Base-by-base conservation (phyloP, 495 filamentous ascomycete species). In the Penicillium cinerascens region DNA sequence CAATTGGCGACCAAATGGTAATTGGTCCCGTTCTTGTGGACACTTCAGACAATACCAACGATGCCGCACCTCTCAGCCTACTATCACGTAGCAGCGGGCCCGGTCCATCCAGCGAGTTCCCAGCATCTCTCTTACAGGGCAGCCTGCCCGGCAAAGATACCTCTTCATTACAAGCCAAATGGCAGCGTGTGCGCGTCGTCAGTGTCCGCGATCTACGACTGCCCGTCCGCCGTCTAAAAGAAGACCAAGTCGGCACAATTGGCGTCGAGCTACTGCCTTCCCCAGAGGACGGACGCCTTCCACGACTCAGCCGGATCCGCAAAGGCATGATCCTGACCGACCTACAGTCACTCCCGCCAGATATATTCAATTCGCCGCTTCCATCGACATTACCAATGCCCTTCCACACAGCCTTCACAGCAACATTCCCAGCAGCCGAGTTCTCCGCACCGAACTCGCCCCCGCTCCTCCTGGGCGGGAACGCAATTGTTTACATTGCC, bases 201-300 rank as follows among this genome's bases (percentile, higher is more conserved):
- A 96, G 91, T 53, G 84, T 97, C 25, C 86, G 95, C 17, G 91
- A 95, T 57, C 77, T 98, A 7, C 82, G 95, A 16, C 75, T 96
- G 5, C 89, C 93, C 0, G 89, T 95, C 3, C 87, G 83, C 42
- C 85, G 77, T 0, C 77, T 98, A 0, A 73, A 81, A 15, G 78
- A 82, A 13, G 93, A 89, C 44, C 91, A 97, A 74, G 92, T 93
- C 2, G 93, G 95, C 2, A 95, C 91, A 2, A 82, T 98, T 22
- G 92, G 92, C 2, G 73, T 97, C 51, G 80, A 87, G 17, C 82
- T 87, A 1, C 68, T 79, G 38, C 52, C 64, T 2, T 56, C 55
- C 18, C 49, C 60, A 23, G 52, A 67, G 8, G 51, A 64, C 10
- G 62, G 60, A 9, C 45, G 53, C 15, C 46, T 56, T 3, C 63